These are phyloP conservation scores for Talaromyces ruber DNA, from an alignment of 495 filamentous ascomycete genomes.

Conservation along the genomic window DNA sequence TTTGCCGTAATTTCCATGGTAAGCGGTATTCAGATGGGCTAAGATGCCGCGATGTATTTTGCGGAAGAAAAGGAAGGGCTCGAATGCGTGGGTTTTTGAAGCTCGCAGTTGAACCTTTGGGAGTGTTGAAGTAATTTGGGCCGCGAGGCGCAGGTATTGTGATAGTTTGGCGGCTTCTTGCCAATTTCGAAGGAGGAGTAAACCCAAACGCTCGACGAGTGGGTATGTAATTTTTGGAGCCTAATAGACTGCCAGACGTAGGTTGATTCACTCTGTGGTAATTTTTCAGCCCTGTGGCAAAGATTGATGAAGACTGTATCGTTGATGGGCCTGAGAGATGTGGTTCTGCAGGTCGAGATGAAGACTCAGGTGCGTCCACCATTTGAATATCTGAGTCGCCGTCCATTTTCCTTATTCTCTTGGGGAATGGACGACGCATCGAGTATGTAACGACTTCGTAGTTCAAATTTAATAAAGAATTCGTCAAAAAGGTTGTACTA, in stretches of 20 bases:
- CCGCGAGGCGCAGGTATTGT: neutral
- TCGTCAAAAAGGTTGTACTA: neutral
- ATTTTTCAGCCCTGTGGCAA: neutral
- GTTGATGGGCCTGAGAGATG: neutral
- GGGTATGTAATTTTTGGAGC: neutral
- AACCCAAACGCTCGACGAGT: neutral
- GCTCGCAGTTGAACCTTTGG: neutral
- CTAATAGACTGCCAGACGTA: neutral
- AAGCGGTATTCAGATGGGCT: neutral
- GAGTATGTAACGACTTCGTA: neutral
- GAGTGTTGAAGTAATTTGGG: neutral
- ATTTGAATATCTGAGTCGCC: neutral
- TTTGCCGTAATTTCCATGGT: neutral
- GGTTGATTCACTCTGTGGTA: neutral
- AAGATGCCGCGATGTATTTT: neutral
- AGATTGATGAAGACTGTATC: neutral
- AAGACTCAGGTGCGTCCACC: neutral
- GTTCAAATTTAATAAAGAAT: neutral
- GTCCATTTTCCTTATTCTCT: conserved; percentile 5
- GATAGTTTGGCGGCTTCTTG: neutral
- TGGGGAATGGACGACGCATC: neutral
- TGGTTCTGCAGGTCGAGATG: neutral
- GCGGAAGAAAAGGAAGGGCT: neutral
- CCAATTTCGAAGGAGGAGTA: neutral
- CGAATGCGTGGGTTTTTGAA: neutral